Conservation (phyloP, 306 rosid genomes). For the Lathyrus tuberosus region DNA sequence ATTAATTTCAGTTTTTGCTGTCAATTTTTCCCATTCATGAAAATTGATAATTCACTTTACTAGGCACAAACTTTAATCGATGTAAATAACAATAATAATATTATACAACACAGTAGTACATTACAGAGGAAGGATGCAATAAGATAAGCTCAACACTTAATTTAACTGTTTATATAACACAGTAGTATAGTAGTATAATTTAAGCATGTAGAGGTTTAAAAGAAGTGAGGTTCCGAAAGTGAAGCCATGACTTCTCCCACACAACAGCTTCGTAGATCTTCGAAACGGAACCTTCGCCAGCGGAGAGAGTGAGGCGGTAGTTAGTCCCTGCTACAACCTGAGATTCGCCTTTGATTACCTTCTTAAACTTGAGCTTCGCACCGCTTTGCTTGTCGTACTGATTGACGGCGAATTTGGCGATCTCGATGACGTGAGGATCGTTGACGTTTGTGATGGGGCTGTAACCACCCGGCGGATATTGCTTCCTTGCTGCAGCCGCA, state of each 20-base stretch:
- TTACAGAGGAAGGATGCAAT: not conserved
- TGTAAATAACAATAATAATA: not conserved
- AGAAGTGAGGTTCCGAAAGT: constrained; percentile 34
- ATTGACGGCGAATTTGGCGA: not conserved
- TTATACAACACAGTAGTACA: too few species aligned
- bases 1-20: too few species aligned
- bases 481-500: not conserved
- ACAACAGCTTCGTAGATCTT: constrained; percentile 41
- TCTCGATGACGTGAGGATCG: not conserved
- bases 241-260: constrained; percentile 44
- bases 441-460: not conserved
- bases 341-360: not conserved
- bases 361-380: not conserved
- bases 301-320: constrained; percentile 40
- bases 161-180: too few species aligned
- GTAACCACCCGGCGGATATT: not conserved
- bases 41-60: too few species aligned
- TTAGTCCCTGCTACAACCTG: constrained; percentile 6
- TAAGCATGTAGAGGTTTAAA: too few species aligned
- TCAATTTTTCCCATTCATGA: too few species aligned
- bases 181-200: too few species aligned
- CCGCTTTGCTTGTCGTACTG: constrained; percentile 5
- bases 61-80: not conserved
- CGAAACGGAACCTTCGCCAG: not conserved
- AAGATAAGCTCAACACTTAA: too few species aligned